Evolutionary conservation across 768 basidiomycete genomes (phyloP), one percentile per base, ranked within the genome.

Genomic region (Gymnopilus dilepis): DNA sequence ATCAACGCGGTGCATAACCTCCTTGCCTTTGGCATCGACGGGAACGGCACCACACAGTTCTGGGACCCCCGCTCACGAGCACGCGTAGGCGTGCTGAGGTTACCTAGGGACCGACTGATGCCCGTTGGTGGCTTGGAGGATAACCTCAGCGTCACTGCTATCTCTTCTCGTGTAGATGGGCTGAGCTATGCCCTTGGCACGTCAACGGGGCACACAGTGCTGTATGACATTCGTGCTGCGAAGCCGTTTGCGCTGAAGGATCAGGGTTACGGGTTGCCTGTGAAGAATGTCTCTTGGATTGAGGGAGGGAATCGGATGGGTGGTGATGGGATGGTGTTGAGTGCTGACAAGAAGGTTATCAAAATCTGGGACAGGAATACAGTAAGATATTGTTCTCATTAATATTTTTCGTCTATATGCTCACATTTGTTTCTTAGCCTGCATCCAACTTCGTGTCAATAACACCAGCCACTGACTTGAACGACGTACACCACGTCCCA

Each of bases 291-390:
- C 3, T 73, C 82, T 15, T 99, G 97, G 97, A 86, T 98, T 19
- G 92, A 96, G 68, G 93, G 93, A 34, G 92, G 92, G 11, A 86
- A 82, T 56, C 81, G 83, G 66, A 93, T 91, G 87, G 91, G 90
- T 2, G 94, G 94, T 51, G 91, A 92, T 47, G 91, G 93, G 0
- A 85, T 95, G 80, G 85, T 99, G 17, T 79, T 96, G 56, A 96
- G 91, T 73, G 94, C 95, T 0, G 97, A 99, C 76, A 92, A 89
- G 74, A 99, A 99, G 73, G 97, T 99, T 26, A 85, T 98, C 69
- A 99, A 99, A 76, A 90, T 99, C 28, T 99, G 97, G 97, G 92
- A 95, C 71, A 85, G 89, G 56, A 85, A 91, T 73, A 84, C 83
- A 40, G 94, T 94, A 77, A 56, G 91, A 19, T 31, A 3, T 51